Conservation (phyloP, 768 basidiomycete species). For the Lentinus tigrinus region DNA sequence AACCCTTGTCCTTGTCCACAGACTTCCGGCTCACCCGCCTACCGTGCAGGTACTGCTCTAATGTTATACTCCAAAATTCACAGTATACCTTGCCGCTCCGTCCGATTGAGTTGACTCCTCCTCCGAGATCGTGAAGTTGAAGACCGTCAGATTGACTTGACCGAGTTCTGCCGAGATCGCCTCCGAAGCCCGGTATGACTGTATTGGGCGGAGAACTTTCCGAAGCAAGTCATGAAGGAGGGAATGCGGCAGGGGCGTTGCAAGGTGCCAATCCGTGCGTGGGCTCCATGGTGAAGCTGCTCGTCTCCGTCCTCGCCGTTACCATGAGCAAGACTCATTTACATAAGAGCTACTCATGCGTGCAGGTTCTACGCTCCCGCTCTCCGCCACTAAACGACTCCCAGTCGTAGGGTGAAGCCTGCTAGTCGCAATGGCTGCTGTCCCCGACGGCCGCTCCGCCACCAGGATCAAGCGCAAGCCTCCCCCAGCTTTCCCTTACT, state of each 20-base stretch:
- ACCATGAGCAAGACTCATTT: constrained; percentile 13
- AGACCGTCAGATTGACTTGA: background rate
- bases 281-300: background rate
- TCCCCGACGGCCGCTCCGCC: constrained; percentile 3
- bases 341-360: constrained; percentile 11
- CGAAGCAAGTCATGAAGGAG: constrained; percentile 6
- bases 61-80: too few species aligned
- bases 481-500: constrained; percentile 49
- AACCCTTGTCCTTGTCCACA: too few species aligned
- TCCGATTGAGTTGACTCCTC: too few species aligned
- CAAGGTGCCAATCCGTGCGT: background rate
- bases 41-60: too few species aligned
- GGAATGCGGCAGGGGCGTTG: constrained; percentile 11
- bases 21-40: too few species aligned
- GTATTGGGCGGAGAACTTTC: background rate
- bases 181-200: constrained; percentile 2
- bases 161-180: constrained; percentile 9
- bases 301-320: constrained; percentile 9
- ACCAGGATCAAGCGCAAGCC: constrained; percentile 52
- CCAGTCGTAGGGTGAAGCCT: constrained; percentile 1
- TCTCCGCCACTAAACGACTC: background rate
- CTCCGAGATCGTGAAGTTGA: background rate
- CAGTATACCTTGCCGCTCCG: too few species aligned
- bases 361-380: background rate
- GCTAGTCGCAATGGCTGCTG: constrained; percentile 12